These are phyloP conservation scores for Hordeum marinum DNA, from an alignment of 176 grass and related monocot species.

Conservation along the genomic window DNA sequence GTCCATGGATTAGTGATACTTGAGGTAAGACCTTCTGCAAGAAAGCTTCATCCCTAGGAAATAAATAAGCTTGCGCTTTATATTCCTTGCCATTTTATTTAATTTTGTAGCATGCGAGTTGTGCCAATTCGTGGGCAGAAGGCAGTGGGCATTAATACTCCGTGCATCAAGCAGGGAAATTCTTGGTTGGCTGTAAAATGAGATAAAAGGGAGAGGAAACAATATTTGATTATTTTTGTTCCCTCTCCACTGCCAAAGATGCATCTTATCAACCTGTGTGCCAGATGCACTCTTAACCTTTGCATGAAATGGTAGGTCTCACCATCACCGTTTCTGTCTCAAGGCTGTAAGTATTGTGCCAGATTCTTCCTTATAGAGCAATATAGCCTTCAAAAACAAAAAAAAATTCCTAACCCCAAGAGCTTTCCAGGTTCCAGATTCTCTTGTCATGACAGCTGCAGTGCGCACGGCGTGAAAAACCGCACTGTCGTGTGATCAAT, in stretches of 20 bases:
- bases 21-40: conserved; percentile 2
- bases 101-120: conserved; percentile 23
- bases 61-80: conserved; percentile 16
- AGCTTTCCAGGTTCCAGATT: conserved; percentile 37
- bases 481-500: conserved; percentile 31
- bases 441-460: conserved; percentile 34
- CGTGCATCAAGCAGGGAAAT: neutral
- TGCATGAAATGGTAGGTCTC: conserved; percentile 19
- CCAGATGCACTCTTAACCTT: conserved; percentile 4
- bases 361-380: conserved; percentile 36
- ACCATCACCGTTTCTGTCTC: conserved; percentile 13
- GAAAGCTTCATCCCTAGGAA: conserved; percentile 2
- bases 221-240: conserved; percentile 40
- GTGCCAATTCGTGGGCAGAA: conserved; percentile 21
- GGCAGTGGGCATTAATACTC: conserved; percentile 14
- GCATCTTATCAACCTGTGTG: conserved; percentile 45
- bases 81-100: conserved; percentile 34
- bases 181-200: conserved; percentile 20
- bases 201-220: neutral
- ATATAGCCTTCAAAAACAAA: conserved; percentile 38
- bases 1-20: conserved; percentile 6
- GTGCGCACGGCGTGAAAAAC: neutral
- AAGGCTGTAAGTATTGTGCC: conserved; percentile 20
- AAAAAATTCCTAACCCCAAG: conserved; percentile 25
- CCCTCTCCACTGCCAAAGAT: conserved; percentile 45